Evolutionary conservation across 2,329 filamentous ascomycete genomes (phyloP).

Genomic region (Venturia oleaginea): DNA sequence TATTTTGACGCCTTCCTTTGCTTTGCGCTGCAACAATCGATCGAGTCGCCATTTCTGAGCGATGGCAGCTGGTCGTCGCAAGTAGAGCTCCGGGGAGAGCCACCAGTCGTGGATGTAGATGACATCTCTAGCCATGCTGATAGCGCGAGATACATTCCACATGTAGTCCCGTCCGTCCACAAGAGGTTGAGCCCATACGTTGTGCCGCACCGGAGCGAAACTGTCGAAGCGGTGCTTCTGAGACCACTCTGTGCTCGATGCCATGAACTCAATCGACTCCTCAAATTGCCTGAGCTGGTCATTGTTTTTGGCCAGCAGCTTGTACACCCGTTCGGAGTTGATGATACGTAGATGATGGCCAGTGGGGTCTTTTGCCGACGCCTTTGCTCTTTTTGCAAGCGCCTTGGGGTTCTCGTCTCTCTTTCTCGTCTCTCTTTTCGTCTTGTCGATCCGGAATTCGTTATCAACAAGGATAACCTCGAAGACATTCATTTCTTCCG

Average conservation of each 20-base stretch:
- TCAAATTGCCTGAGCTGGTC: conserved; percentile 85
- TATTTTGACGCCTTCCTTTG: conserved; percentile 89
- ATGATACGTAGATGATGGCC: conserved; percentile 83
- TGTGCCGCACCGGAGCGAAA: conserved; percentile 80
- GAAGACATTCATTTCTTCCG: conserved; percentile 97
- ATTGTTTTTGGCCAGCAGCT: conserved; percentile 84
- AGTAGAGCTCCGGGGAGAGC: conserved; percentile 91
- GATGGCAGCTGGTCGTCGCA: conserved; percentile 86
- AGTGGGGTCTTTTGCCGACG: conserved; percentile 51
- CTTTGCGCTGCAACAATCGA: conserved; percentile 84
- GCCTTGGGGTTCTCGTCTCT: conserved; percentile 48
- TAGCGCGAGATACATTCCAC: conserved; percentile 97
- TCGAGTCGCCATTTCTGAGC: conserved; percentile 98
- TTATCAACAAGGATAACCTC: conserved; percentile 96
- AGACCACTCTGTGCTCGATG: conserved; percentile 72
- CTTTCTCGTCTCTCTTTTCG: conserved; percentile 34
- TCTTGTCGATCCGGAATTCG: conserved; percentile 73
- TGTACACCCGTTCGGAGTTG: conserved; percentile 87
- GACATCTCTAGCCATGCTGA: conserved; percentile 94
- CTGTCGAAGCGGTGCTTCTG: conserved; percentile 80
- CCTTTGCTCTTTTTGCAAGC: conserved; percentile 56
- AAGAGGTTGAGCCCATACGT: conserved; percentile 89
- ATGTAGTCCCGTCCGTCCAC: conserved; percentile 97
- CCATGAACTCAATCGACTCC: conserved; percentile 83
- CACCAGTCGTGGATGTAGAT: conserved; percentile 99